phyloP scores from a whole-genome alignment of 805 yeast genomes.

The Sugiyamaella americana region DNA sequence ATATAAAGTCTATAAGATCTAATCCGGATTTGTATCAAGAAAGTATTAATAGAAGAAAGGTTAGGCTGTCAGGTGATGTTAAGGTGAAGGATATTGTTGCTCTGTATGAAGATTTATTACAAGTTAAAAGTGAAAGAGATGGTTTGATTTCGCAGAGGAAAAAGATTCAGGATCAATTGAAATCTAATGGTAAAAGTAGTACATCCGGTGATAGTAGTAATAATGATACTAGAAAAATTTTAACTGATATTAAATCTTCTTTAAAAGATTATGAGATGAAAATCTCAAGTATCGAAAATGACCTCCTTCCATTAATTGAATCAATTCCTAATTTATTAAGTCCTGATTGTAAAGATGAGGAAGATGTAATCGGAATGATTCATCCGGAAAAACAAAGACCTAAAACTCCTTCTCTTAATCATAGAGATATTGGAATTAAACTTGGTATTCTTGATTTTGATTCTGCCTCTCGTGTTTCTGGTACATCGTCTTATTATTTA shows the following conservation, averaged over 20 bases:
- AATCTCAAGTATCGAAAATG: conserved; percentile 10
- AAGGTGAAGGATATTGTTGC: conserved; percentile 23
- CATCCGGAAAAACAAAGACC: conserved; percentile 16
- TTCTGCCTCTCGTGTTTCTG: conserved; percentile 63
- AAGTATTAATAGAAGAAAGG: conserved; percentile 23
- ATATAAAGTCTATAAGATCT: conserved; percentile 12
- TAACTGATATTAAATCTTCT: conserved; percentile 18
- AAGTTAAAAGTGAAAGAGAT: conserved; percentile 11
- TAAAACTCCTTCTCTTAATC: conserved; percentile 35
- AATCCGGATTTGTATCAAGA: conserved; percentile 19
- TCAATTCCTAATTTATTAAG: conserved; percentile 30
- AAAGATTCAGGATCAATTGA: conserved; percentile 19
- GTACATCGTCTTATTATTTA: conserved; percentile 75
- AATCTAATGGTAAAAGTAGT: background rate
- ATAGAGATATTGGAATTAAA: conserved; percentile 62
- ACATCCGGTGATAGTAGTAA: background rate
- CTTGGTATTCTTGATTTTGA: conserved; percentile 64
- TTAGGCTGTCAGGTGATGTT: conserved; percentile 15
- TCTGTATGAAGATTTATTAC: conserved; percentile 20
- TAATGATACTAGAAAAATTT: background rate
- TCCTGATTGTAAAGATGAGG: conserved; percentile 17
- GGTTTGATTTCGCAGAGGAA: conserved; percentile 14
- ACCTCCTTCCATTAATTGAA: conserved; percentile 21
- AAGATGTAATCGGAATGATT: conserved; percentile 20
- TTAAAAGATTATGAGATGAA: conserved; percentile 16